These are phyloP conservation scores for Dimargaris xerosporica DNA, from an alignment of 192 early-diverging fungal genomes.

Conservation along the genomic window DNA sequence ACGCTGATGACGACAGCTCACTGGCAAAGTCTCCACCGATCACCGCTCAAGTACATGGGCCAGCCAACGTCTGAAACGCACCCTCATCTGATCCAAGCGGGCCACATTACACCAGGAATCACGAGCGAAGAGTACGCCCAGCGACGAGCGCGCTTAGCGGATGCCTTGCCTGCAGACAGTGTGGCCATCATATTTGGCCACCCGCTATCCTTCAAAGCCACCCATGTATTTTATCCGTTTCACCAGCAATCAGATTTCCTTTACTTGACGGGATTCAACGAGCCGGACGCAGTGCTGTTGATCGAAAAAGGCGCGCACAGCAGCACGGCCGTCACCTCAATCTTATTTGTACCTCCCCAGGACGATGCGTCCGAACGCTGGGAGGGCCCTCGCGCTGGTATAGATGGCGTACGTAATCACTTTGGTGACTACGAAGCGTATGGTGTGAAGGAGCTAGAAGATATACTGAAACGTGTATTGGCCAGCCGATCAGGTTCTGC, in stretches of 20 bases:
- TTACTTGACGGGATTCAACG: conserved; percentile 84
- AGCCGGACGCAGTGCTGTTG: conserved; percentile 67
- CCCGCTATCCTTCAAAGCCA: conserved; percentile 65
- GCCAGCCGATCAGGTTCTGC: no score
- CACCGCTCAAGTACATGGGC: conserved; percentile 23
- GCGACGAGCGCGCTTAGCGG: conserved; percentile 49
- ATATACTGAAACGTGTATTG: no score
- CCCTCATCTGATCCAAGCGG: conserved; percentile 58
- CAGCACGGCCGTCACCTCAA: conserved; percentile 56
- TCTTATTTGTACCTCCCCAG: conserved; percentile 73
- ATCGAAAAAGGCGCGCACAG: conserved; percentile 33
- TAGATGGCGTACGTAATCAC: conserved; percentile 51
- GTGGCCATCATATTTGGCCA: conserved; percentile 57
- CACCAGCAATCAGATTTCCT: conserved; percentile 85
- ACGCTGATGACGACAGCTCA: no score
- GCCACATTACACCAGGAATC: conserved; percentile 73
- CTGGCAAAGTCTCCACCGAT: no score
- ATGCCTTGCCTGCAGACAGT: conserved; percentile 42
- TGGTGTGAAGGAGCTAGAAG: no score
- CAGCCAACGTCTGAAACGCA: conserved; percentile 74
- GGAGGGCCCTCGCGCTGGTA: conserved; percentile 81
- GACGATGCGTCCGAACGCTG: conserved; percentile 64
- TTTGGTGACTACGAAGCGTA: conserved; percentile 71
- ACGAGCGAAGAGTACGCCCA: conserved; percentile 54
- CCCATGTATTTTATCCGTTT: conserved; percentile 88